phyloP scores from a whole-genome alignment of 169 alveolate genomes.

The Neospora caninum region DNA sequence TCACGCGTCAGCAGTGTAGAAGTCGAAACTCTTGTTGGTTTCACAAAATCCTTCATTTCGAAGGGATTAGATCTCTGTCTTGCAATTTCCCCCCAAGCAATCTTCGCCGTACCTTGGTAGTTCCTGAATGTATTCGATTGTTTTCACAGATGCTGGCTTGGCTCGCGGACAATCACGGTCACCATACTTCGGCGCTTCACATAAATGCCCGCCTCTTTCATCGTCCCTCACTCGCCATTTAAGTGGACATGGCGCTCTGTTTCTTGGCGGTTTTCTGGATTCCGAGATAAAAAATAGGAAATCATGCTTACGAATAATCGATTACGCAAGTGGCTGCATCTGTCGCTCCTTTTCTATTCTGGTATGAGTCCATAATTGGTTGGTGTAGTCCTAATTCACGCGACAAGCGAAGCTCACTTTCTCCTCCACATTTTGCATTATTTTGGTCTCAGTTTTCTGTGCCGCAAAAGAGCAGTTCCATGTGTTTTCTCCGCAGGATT shows the following conservation, averaged over 20 bases:
- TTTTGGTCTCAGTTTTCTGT: constrained; percentile 39
- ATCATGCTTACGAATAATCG: constrained; percentile 48
- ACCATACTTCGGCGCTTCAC: constrained; percentile 64
- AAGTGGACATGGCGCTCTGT: constrained; percentile 59
- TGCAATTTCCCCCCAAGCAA: no score
- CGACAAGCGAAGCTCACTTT: neutral
- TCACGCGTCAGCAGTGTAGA: constrained; percentile 52
- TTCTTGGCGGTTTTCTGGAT: neutral
- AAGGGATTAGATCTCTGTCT: neutral
- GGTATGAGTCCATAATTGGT: neutral
- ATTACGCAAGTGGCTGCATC: constrained; percentile 38
- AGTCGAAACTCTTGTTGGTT: constrained; percentile 48
- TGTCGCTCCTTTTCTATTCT: constrained; percentile 19
- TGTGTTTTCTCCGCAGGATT: neutral
- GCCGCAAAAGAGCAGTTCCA: neutral
- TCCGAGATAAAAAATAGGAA: neutral
- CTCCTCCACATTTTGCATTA: constrained; percentile 32
- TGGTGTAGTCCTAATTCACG: neutral
- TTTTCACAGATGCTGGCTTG: neutral
- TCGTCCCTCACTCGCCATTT: constrained; percentile 9
- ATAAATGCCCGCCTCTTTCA: constrained; percentile 8
- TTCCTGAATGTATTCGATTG: neutral
- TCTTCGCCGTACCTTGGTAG: neutral
- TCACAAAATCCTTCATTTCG: constrained; percentile 50
- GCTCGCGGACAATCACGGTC: neutral